Percentiles rank a stretch among this genome's conserved stretches.
phyloP scores from a whole-genome alignment of 257 asterid species.

The Parsonsia alboflavescens region DNA sequence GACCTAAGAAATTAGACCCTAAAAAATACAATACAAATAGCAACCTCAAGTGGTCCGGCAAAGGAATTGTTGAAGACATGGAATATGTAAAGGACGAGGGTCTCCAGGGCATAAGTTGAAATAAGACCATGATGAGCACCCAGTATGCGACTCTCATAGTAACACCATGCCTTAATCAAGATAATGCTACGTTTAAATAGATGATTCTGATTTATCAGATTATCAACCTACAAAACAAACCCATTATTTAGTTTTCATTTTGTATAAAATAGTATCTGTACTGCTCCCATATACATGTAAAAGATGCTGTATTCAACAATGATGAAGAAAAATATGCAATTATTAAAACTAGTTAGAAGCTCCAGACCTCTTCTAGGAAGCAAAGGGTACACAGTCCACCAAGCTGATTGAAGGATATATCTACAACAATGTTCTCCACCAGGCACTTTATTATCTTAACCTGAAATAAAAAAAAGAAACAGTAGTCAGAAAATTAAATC shows the following conservation, averaged over 20 bases:
- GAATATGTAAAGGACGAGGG: constrained; percentile 86
- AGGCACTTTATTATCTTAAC: constrained; percentile 85
- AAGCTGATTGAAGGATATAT: constrained; percentile 89
- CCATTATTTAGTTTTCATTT: constrained; percentile 1
- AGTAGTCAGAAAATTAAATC: constrained; percentile 7
- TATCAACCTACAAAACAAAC: constrained; percentile 58
- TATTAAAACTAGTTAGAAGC: constrained; percentile 13
- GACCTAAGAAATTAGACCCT: constrained; percentile 12
- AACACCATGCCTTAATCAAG: constrained; percentile 96
- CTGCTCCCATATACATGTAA: background rate
- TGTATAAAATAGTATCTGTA: constrained; percentile 4
- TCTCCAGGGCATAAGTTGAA: constrained; percentile 94
- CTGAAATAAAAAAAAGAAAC: constrained; percentile 32
- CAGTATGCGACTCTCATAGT: constrained; percentile 90
- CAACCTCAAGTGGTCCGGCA: constrained; percentile 94
- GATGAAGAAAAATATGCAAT: background rate
- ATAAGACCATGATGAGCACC: constrained; percentile 98
- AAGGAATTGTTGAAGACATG: constrained; percentile 85
- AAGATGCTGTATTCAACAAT: background rate
- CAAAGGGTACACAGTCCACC: constrained; percentile 93
- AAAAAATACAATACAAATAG: constrained; percentile 10
- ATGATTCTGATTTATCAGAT: constrained; percentile 70
- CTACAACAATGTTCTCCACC: constrained; percentile 91
- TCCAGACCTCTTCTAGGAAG: constrained; percentile 82
- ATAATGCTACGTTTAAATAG: constrained; percentile 92